Evolutionary conservation across 2,329 filamentous ascomycete species (phyloP).

Genomic region (Aspergillus caelatus): DNA sequence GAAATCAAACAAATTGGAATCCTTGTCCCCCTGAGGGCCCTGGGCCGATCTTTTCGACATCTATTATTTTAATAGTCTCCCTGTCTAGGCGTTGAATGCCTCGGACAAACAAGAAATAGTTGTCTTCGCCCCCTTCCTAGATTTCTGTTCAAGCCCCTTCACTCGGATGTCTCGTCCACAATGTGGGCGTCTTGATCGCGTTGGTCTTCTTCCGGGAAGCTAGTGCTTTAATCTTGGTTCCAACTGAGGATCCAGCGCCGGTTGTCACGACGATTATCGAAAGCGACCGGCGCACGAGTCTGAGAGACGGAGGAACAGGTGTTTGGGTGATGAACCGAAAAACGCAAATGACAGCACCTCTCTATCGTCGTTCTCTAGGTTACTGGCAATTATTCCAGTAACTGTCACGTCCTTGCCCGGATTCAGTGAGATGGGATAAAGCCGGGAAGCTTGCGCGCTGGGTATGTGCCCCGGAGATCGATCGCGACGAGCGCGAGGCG

Average conservation of each 20-base stretch:
- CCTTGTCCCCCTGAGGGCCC: constrained; percentile 40
- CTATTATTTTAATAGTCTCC: constrained; percentile 24
- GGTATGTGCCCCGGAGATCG: constrained; percentile 11
- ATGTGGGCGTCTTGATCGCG: constrained; percentile 4
- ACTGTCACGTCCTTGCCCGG: neutral
- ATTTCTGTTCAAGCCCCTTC: constrained; percentile 12
- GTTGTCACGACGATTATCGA: constrained; percentile 17
- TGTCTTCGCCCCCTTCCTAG: constrained; percentile 22
- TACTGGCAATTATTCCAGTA: neutral
- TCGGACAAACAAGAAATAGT: neutral
- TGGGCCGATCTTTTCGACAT: constrained; percentile 46
- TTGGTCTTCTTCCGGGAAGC: neutral
- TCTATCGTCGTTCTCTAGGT: neutral
- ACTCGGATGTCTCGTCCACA: constrained; percentile 19
- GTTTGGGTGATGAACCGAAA: constrained; percentile 9
- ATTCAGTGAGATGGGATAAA: neutral
- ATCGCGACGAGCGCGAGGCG: constrained; percentile 22
- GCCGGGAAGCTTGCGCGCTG: constrained; percentile 15
- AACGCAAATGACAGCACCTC: neutral
- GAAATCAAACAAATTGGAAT: constrained; percentile 31
- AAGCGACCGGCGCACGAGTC: constrained; percentile 11
- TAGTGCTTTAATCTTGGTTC: constrained; percentile 5
- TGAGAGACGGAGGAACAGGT: constrained; percentile 6
- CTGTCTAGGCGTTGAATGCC: constrained; percentile 17
- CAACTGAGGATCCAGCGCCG: neutral